Evolutionary conservation across 768 basidiomycete species (phyloP).

Genomic region (Kockovaella imperatae): DNA sequence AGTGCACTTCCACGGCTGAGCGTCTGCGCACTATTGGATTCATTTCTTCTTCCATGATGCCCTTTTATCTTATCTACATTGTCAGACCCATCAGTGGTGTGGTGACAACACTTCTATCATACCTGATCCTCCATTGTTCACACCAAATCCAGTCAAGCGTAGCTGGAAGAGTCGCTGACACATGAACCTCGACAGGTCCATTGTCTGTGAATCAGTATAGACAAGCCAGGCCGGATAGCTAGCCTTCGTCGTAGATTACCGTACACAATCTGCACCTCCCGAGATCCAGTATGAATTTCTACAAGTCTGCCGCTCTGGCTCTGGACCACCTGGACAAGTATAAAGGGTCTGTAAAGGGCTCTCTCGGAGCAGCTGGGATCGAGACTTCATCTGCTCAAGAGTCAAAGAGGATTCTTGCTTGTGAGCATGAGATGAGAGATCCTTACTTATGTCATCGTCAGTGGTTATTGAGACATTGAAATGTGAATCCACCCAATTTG

Average conservation of each 20-base stretch:
- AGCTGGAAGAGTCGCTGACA: background rate
- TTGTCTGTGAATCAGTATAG: background rate
- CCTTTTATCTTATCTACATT: conserved; percentile 44
- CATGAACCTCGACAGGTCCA: background rate
- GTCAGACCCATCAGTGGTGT: conserved; percentile 31
- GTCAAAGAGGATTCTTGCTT: conserved; percentile 40
- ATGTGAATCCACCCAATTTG: conserved; percentile 52
- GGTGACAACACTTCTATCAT: conserved; percentile 24
- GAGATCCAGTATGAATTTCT: conserved; percentile 69
- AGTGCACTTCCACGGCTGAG: background rate
- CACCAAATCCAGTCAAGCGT: background rate
- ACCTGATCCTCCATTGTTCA: conserved; percentile 10
- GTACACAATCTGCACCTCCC: background rate
- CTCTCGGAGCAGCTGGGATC: conserved; percentile 54
- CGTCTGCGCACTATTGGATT: background rate
- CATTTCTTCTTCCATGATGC: conserved; percentile 17
- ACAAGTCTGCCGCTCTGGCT: conserved; percentile 76
- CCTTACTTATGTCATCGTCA: conserved; percentile 10
- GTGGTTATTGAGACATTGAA: conserved; percentile 92
- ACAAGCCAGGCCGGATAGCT: background rate
- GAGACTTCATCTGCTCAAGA: conserved; percentile 24
- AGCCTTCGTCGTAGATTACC: background rate
- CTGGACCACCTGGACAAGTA: conserved; percentile 80
- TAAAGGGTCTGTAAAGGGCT: conserved; percentile 84
- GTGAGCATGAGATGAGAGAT: conserved; percentile 24